A percentile compares a stretch with the other conserved stretches of the same genome.
phyloP scores from a whole-genome alignment of 192 early-diverging fungal genomes.

The Nowakowskiella sp. region DNA sequence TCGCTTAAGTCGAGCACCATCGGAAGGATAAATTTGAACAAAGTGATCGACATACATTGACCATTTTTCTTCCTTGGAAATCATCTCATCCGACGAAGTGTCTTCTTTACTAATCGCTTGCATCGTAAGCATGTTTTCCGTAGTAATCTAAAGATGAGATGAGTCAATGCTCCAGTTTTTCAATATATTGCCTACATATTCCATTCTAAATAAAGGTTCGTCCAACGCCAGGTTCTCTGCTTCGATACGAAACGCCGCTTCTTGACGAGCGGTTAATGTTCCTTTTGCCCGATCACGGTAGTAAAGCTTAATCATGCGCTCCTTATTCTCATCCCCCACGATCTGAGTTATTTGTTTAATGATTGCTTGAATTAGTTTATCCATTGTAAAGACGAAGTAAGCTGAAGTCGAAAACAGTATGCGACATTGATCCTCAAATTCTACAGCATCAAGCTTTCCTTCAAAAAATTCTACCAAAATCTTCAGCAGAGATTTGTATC shows the following conservation, averaged over 20 bases:
- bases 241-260: conserved; percentile 41
- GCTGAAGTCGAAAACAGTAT: conserved; percentile 84
- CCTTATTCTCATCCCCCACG: conserved; percentile 56
- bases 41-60: conserved; percentile 93
- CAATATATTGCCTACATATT: conserved; percentile 47
- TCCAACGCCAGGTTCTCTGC: conserved; percentile 46
- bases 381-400: conserved; percentile 81
- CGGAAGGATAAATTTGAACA: conserved; percentile 76
- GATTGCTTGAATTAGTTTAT: conserved; percentile 74
- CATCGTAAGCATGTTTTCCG: conserved; percentile 62
- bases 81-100: conserved; percentile 65
- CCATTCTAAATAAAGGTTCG: conserved; percentile 72
- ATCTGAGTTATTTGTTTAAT: conserved; percentile 67
- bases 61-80: conserved; percentile 88
- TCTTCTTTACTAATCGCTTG: conserved; percentile 88
- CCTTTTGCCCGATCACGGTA: conserved; percentile 36
- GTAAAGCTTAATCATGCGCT: conserved; percentile 41
- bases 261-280: conserved; percentile 30
- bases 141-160: conserved; percentile 12
- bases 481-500: conserved; percentile 69
- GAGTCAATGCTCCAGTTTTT: background rate
- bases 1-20: conserved; percentile 60
- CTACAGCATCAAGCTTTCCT: conserved; percentile 66
- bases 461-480: conserved; percentile 69
- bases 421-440: conserved; percentile 83